Percentiles rank a stretch among this genome's conserved stretches.
phyloP scores from a whole-genome alignment of 208 protist genomes.

The Leishmania martiniquensis region DNA sequence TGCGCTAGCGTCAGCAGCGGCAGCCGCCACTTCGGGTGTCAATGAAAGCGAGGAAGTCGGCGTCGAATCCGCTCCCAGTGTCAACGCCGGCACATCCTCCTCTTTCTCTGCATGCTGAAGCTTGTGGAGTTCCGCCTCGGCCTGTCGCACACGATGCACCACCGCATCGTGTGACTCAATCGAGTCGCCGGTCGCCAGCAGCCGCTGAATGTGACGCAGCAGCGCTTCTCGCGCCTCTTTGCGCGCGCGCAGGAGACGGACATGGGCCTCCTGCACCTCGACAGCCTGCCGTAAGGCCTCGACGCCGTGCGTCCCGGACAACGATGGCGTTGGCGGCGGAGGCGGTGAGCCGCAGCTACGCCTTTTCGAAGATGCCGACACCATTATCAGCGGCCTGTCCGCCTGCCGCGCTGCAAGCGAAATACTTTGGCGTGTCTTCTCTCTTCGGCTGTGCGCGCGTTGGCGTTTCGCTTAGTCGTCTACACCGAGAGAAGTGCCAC shows the following conservation, averaged over 20 bases:
- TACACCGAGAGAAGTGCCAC: not conserved
- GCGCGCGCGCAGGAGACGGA: conserved; percentile 29
- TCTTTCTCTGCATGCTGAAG: not conserved
- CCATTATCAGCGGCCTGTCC: not conserved
- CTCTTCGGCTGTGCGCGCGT: not conserved
- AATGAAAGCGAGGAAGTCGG: not conserved
- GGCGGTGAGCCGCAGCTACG: not conserved
- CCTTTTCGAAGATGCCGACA: conserved; percentile 1
- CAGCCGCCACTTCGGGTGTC: not conserved
- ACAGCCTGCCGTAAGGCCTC: conserved; percentile 25
- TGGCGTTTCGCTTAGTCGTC: not conserved
- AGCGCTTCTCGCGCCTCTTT: conserved; percentile 29
- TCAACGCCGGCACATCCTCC: not conserved
- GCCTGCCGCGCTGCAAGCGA: not conserved
- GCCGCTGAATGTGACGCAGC: conserved; percentile 17
- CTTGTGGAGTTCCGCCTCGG: conserved; percentile 12
- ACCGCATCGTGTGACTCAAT: conserved; percentile 14
- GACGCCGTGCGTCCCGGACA: not conserved
- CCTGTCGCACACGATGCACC: conserved; percentile 17
- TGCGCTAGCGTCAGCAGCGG: not conserved
- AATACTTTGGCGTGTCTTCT: not conserved
- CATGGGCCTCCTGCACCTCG: conserved; percentile 31
- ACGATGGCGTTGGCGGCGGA: not conserved
- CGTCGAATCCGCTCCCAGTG: too few relatives aligned
- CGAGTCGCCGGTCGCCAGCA: conserved; percentile 14